Evolutionary conservation across 805 yeast genomes (phyloP), one percentile per base, ranked within the genome.

Genomic region (Pichia scutulata): DNA sequence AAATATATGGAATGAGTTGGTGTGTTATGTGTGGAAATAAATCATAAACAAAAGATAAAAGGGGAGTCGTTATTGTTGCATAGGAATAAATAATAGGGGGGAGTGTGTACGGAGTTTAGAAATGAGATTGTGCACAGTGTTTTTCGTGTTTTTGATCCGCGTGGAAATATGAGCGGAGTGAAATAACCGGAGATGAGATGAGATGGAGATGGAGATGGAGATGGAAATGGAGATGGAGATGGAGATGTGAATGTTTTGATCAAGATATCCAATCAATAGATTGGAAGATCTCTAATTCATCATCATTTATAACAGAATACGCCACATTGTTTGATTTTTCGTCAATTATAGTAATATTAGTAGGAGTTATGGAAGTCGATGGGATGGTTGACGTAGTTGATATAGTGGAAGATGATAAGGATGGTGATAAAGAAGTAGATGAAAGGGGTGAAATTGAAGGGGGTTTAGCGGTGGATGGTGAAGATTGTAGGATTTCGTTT

Each of bases 401-500:
- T n/a, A 33, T 7, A n/a, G 8, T 33, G 6, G 37, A 33, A 33
- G 19, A 30, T 13, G 36, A 16, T 16, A 9, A 33, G n/a, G 37
- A 33, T 5, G 19, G 19, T n/a, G 37, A 33, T 33, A 9, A 16
- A 4, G 46, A 22, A 41, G 50, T 19, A 14, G 50, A 41, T 13
- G 49, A 41, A 23, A 49, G n/a, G 18, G 25, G 12, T 33, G 49
- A 22, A 19, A 21, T n/a, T n/a, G 51, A 19, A 2, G 43, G 4
- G 13, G 53, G 13, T 7, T 40, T 14, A 13, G 39, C 14, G 7
- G 23, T 18, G 5, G 45, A 7, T 12, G 41, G 7, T 2, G 24
- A 21, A 21, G 24, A 19, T 28, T 47, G 37, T 2, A 50, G 25
- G 8, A 51, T 40, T 44, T 44, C 49, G 33, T 44, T 48, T 23